Evolutionary conservation across 106 monocot species (phyloP), one percentile per base, ranked within the genome.

Genomic region (Chionographis japonica): DNA sequence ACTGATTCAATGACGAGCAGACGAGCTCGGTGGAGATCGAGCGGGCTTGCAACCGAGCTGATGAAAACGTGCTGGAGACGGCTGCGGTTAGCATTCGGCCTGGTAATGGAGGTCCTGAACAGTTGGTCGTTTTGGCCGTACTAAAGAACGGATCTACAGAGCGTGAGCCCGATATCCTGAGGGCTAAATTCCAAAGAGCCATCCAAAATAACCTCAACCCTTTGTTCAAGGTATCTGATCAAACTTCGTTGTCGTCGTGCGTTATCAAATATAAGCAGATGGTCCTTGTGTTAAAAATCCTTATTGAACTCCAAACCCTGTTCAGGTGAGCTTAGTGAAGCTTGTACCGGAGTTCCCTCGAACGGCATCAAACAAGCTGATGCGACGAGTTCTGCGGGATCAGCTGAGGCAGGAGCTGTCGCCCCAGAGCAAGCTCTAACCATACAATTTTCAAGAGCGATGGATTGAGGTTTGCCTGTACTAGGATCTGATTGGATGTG

Each of bases 11-110:
- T 20, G 1, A 37, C 43, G n/a, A 11, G 27, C 73, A 95, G 95
- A 95, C 89, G 74, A 95, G 95, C 76, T 83, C 95, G 37, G 84
- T 95, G 40, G 91, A 95, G 80, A 91, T 95, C 50, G 95, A 95
- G 61, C 65, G 88, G 9, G 86, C 89, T 19, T 95, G 95, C 84
- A 95, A 92, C 66, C 80, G 61, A 74, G 95, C 89, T 2, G 91
- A 92, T 72, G 88, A 78, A 50, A 76, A 54, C 62, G 75, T 95
- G 43, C n/a, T 89, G 41, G 95, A 95, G 72, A 95, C 95, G n/a
- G 91, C 86, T 57, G 95, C 95, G 38, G 71, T 95, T 64, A 74
- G 79, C 74, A 49, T 84, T 37, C 86, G 71, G 64, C 62, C 72
- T 46, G 77, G 67, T 49, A 37, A 39, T 37, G 71, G 83, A 67